A percentile compares a stretch with the other conserved stretches of the same genome.
These are phyloP conservation scores for Lasiosphaeris hirsuta DNA, from an alignment of 495 filamentous ascomycete species.

Conservation along the genomic window DNA sequence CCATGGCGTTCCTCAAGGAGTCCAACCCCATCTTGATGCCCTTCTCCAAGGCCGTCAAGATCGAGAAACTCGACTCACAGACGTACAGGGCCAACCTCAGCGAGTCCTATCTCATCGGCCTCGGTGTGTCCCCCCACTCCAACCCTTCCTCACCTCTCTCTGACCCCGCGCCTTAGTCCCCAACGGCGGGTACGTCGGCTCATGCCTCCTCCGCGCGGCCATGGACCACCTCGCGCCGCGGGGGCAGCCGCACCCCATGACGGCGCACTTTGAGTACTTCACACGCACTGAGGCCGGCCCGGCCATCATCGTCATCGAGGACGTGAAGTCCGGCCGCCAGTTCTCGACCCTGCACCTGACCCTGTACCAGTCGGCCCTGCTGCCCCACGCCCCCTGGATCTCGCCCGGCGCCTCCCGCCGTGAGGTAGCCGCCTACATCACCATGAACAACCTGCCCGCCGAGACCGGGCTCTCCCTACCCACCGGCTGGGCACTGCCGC, in stretches of 20 bases:
- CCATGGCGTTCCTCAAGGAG: constrained; percentile 3
- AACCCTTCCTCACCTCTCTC: background rate
- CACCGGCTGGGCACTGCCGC: constrained; percentile 45
- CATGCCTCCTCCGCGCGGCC: constrained; percentile 58
- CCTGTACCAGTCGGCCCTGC: constrained; percentile 44
- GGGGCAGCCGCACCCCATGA: constrained; percentile 59
- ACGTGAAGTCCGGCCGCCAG: constrained; percentile 68
- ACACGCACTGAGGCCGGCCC: constrained; percentile 63
- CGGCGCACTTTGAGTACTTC: constrained; percentile 72
- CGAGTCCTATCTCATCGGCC: constrained; percentile 67
- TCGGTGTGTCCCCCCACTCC: constrained; percentile 39
- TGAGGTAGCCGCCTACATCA: constrained; percentile 58
- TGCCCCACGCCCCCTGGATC: constrained; percentile 30
- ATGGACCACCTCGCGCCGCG: constrained; percentile 57
- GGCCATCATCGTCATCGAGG: constrained; percentile 60
- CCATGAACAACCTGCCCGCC: constrained; percentile 56
- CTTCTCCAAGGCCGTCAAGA: constrained; percentile 36
- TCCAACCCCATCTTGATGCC: constrained; percentile 11
- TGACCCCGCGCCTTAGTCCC: constrained; percentile 54
- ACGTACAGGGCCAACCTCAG: constrained; percentile 59
- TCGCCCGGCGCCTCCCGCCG: constrained; percentile 22
- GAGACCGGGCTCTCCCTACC: constrained; percentile 56
- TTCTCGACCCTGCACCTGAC: constrained; percentile 68
- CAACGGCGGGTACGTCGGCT: constrained; percentile 76
- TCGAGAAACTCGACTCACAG: constrained; percentile 54